Percentiles rank a stretch among this genome's conserved stretches.
phyloP scores from a whole-genome alignment of 23 red algal species.

The Gracilaria gracilis region DNA sequence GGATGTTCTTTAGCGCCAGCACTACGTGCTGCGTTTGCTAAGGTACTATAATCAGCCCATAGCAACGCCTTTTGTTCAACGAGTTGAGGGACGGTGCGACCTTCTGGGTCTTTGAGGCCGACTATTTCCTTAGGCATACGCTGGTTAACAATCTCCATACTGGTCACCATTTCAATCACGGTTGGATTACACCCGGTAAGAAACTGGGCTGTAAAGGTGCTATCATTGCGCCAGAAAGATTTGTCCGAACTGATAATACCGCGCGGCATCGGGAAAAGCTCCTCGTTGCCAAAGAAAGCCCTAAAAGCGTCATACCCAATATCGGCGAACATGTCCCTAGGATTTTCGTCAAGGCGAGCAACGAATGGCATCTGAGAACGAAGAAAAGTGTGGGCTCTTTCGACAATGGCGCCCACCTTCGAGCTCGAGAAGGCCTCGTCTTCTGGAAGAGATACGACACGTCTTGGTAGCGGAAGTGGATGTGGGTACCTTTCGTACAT shows the following conservation, averaged over 20 bases:
- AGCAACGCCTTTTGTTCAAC: conserved; percentile 39
- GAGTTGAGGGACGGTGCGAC: conserved; percentile 37
- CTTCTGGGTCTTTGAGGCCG: conserved; percentile 20
- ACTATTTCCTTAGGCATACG: conserved; percentile 51
- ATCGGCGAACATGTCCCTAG: conserved; percentile 24
- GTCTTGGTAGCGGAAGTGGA: conserved; percentile 29
- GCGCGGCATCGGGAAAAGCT: conserved; percentile 62
- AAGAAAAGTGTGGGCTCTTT: conserved; percentile 59
- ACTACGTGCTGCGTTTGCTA: conserved; percentile 2
- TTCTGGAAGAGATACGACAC: conserved; percentile 58
- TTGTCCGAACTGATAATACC: conserved; percentile 36
- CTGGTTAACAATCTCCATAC: conserved; percentile 29
- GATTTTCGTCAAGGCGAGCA: conserved; percentile 50
- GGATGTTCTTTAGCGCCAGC: conserved; percentile 13
- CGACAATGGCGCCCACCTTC: conserved; percentile 51
- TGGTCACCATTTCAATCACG: conserved; percentile 31
- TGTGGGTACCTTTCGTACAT: conserved; percentile 32
- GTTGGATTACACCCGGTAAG: conserved; percentile 70
- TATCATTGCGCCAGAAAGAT: conserved; percentile 47
- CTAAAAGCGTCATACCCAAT: conserved; percentile 66
- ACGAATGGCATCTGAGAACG: conserved; percentile 61
- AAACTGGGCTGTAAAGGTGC: conserved; percentile 50
- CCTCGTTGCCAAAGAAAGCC: conserved; percentile 57
- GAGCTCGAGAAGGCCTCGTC: conserved; percentile 48
- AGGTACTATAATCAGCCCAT: conserved; percentile 59